Percentiles rank a stretch among this genome's conserved stretches.
Evolutionary conservation across 208 protist genomes (phyloP).

Genomic region (Phytomonas sp.): DNA sequence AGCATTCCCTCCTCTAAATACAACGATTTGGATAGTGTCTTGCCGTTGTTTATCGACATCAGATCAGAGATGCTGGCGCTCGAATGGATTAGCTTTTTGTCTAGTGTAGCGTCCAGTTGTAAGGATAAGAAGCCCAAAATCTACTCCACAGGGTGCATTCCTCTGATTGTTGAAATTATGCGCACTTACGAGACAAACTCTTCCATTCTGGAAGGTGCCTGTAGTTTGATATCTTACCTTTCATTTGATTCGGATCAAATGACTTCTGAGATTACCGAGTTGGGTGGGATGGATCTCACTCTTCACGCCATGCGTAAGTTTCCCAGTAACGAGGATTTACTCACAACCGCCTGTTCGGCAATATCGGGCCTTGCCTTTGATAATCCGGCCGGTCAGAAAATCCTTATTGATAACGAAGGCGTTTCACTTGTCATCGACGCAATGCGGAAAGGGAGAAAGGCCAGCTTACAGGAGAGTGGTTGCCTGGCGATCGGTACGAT

Average conservation of each 20-base stretch:
- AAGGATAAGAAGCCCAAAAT: slow-evolving; percentile 81
- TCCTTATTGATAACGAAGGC: slow-evolving; percentile 68
- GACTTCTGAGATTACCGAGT: slow-evolving; percentile 71
- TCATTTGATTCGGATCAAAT: slow-evolving; percentile 89
- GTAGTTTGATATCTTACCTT: slow-evolving; percentile 83
- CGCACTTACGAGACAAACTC: slow-evolving; percentile 40
- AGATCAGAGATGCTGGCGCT: slow-evolving; percentile 55
- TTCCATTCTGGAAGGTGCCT: slow-evolving; percentile 74
- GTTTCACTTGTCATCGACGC: slow-evolving; percentile 72
- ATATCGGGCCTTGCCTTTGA: slow-evolving; percentile 85
- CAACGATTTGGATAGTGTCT: slow-evolving; percentile 68
- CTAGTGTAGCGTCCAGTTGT: slow-evolving; percentile 72
- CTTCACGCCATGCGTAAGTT: slow-evolving; percentile 79
- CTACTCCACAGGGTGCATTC: slow-evolving; percentile 63
- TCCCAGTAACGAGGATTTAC: slow-evolving; percentile 68
- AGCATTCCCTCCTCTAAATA: slow-evolving; percentile 66
- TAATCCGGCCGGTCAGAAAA: slow-evolving; percentile 70
- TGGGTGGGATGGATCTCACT: slow-evolving; percentile 59
- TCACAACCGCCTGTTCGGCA: slow-evolving; percentile 75
- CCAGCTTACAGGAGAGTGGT: slow-evolving; percentile 79
- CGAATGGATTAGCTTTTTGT: slow-evolving; percentile 75
- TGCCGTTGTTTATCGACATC: slow-evolving; percentile 48
- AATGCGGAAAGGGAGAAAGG: slow-evolving; percentile 69
- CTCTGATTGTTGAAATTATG: slow-evolving; percentile 72
- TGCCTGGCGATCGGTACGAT: slow-evolving; percentile 87